These are phyloP conservation scores for Gilbertella persicaria DNA, from an alignment of 371 early-diverging fungal genomes.

Conservation along the genomic window DNA sequence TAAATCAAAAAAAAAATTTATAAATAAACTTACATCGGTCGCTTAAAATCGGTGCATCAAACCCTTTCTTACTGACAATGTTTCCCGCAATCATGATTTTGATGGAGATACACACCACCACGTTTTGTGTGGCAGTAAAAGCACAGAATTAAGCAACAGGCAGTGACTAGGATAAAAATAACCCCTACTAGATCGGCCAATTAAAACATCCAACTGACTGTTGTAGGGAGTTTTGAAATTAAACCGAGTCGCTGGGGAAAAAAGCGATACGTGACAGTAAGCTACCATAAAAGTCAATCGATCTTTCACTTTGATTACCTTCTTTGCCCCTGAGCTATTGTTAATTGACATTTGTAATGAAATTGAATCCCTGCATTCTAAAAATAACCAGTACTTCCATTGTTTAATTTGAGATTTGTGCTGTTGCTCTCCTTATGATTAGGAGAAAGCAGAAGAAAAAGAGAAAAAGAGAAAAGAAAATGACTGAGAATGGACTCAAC, in stretches of 20 bases:
- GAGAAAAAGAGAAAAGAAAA: neutral
- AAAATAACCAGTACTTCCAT: too few species aligned
- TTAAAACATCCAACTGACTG: neutral
- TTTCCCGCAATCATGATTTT: too few species aligned
- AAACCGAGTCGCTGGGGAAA: constrained; percentile 2
- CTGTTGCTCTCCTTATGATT: too few species aligned
- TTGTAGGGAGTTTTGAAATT: neutral
- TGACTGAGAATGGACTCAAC: neutral
- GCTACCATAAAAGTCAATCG: constrained; percentile 3
- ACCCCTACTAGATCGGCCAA: neutral
- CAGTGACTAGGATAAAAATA: constrained; percentile 3
- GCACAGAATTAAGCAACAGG: neutral
- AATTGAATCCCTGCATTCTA: neutral
- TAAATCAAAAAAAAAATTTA: constrained; percentile 19
- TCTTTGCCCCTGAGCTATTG: neutral
- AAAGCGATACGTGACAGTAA: neutral
- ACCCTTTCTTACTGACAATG: too few species aligned
- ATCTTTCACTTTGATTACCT: neutral
- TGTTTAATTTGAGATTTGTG: too few species aligned
- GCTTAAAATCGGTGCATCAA: constrained; percentile 34
- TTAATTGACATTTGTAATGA: neutral
- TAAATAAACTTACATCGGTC: constrained; percentile 30
- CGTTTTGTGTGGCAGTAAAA: constrained; percentile 20
- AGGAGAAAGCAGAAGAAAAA: too few species aligned
- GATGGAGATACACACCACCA: constrained; percentile 3